Evolutionary conservation across 2,329 filamentous ascomycete species (phyloP), one percentile per base, ranked within the genome.

Genomic region (Penicillium aurantiogriseum): DNA sequence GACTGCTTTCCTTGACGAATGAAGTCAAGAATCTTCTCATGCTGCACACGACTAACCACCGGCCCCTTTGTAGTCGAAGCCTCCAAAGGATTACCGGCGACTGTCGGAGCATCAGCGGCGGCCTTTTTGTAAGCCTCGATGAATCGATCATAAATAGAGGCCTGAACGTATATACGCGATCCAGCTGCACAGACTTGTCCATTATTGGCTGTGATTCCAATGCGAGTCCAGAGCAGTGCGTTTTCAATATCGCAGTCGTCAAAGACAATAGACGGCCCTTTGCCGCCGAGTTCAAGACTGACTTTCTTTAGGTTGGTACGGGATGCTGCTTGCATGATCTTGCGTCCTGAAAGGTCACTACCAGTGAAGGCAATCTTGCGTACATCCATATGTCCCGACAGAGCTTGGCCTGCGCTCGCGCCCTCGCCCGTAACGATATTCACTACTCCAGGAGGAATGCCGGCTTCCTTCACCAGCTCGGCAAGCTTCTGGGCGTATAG

Each of bases 341-440:
- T 64, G 3, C 68, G 64, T 1, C 72, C 73, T 2, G 69, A 65
- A 1, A 63, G 25, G 0, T 67, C 67, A 23, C 65, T 69, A 3
- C 73, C 73, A 0, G 73, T 76, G 54, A 76, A 76, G 3, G 69
- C 61, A 17, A 75, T 58, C 58, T 75, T 75, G 45, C 66, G 60
- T 8, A 75, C 60, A 3, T 61, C 56, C 60, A 69, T 67, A 48
- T 74, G 70, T 35, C 63, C 59, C 1, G 71, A 67, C 2, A 75
- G 53, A 1, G 67, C 58, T 3, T 66, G 63, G 4, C 72, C 72
- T 1, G 86, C 78, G 61, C 88, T 87, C 38, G 79, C 76, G 27
- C 86, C 83, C 67, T 88, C 86, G 2, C 90, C 80, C 3, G 82
- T 82, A 42, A 86, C 70, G 6, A 86, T 80, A 56, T 80, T 83